Evolutionary conservation across 805 yeast species (phyloP).

Genomic region (Hagleromyces aurorensis): DNA sequence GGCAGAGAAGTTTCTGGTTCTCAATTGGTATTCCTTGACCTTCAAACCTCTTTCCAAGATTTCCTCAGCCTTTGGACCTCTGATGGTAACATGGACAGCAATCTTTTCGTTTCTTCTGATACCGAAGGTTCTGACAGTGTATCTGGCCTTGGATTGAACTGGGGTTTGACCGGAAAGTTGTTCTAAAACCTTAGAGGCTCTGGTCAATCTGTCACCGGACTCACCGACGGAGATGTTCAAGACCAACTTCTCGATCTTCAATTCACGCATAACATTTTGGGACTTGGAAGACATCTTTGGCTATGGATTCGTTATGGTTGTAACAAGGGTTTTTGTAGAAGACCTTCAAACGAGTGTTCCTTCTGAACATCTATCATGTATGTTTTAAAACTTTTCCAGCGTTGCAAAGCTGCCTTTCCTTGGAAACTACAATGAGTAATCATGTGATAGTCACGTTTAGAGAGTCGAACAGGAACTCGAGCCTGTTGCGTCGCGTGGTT

Average conservation of each 20-base stretch:
- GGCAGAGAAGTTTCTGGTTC: slow-evolving; percentile 88
- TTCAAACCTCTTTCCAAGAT: slow-evolving; percentile 99
- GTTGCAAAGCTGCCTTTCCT: too few relatives aligned
- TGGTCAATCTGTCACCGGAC: slow-evolving; percentile 99
- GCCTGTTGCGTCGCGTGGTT: too few relatives aligned
- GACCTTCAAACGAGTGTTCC: too few relatives aligned
- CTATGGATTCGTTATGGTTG: too few relatives aligned
- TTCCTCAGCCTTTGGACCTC: slow-evolving; percentile 99
- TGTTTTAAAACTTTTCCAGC: too few relatives aligned
- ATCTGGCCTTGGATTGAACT: slow-evolving; percentile 99
- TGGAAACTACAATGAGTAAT: too few relatives aligned
- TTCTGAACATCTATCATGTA: too few relatives aligned
- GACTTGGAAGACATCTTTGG: slow-evolving; percentile 45
- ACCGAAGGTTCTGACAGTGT: slow-evolving; percentile 99
- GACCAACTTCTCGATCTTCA: slow-evolving; percentile 98
- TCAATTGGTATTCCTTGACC: slow-evolving; percentile 98
- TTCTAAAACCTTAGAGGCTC: slow-evolving; percentile 99
- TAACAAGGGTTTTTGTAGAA: too few relatives aligned
- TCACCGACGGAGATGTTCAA: slow-evolving; percentile 99
- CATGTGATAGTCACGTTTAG: too few relatives aligned
- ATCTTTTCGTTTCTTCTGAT: slow-evolving; percentile 99
- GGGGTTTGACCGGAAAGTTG: slow-evolving; percentile 99
- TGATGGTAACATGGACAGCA: slow-evolving; percentile 97
- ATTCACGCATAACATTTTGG: slow-evolving; percentile 96
- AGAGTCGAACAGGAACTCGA: too few relatives aligned